These are phyloP conservation scores for Malassezia globosa DNA, from an alignment of 1,284 basidiomycete genomes.

Conservation along the genomic window DNA sequence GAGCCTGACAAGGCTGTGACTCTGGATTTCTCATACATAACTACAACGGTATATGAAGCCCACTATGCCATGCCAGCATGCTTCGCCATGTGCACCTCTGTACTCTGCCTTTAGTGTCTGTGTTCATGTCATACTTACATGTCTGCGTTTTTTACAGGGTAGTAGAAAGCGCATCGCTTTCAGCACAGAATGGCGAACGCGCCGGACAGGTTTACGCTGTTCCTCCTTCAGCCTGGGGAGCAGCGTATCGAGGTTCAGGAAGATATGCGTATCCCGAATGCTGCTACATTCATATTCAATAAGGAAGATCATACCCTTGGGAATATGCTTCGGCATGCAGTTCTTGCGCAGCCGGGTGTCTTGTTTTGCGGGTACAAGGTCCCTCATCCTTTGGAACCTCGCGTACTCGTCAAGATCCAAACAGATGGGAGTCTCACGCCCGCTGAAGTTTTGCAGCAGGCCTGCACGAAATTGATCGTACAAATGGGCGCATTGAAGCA, in stretches of 20 bases:
- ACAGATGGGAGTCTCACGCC: slow-evolving; percentile 81
- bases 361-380: slow-evolving; percentile 97
- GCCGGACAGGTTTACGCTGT: slow-evolving; percentile 79
- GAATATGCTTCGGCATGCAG: slow-evolving; percentile 75
- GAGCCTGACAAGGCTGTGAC: slow-evolving; percentile 23
- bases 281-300: slow-evolving; percentile 80
- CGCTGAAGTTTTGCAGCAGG: slow-evolving; percentile 68
- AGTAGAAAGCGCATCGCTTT: neutral
- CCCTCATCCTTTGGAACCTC: slow-evolving; percentile 85
- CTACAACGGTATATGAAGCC: slow-evolving; percentile 47
- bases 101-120: too few relatives aligned
- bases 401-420: slow-evolving; percentile 87
- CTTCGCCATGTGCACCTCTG: neutral
- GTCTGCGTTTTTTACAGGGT: neutral
- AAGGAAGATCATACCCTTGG: slow-evolving; percentile 96
- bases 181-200: slow-evolving; percentile 56
- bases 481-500: slow-evolving; percentile 54
- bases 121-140: neutral
- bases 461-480: slow-evolving; percentile 70
- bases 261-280: slow-evolving; percentile 94
- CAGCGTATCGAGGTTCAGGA: slow-evolving; percentile 79
- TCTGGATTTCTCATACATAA: slow-evolving; percentile 31
- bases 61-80: neutral
- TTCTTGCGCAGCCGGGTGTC: slow-evolving; percentile 37
- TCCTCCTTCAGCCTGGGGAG: slow-evolving; percentile 82